phyloP scores from a whole-genome alignment of 306 rosid genomes.

The Vigna nakashimae region DNA sequence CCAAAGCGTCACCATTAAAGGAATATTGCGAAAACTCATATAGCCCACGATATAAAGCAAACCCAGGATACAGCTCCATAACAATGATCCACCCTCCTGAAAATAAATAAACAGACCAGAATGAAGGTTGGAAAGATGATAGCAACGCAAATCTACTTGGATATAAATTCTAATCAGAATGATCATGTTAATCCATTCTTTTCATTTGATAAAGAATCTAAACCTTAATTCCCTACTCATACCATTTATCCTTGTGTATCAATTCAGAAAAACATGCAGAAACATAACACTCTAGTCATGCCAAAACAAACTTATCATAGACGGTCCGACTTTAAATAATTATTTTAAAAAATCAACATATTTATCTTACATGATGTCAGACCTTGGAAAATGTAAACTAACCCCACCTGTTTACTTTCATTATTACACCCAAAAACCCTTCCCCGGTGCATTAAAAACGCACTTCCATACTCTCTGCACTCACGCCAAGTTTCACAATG shows the following conservation, averaged over 20 bases:
- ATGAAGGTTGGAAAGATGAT: constrained; percentile 25
- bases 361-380: too few species aligned
- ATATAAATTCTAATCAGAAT: constrained; percentile 15
- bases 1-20: constrained; percentile 55
- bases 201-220: constrained; percentile 4
- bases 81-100: constrained; percentile 73
- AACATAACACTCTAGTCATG: constrained; percentile 25
- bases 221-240: constrained; percentile 15
- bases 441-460: too few species aligned
- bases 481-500: too few species aligned
- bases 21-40: constrained; percentile 73
- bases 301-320: too few species aligned
- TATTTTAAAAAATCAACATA: too few species aligned
- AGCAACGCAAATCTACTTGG: not conserved
- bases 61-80: constrained; percentile 84
- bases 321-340: too few species aligned
- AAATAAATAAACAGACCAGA: constrained; percentile 21
- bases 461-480: too few species aligned
- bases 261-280: not conserved
- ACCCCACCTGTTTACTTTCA: too few species aligned
- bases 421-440: too few species aligned
- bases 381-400: too few species aligned
- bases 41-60: constrained; percentile 79
- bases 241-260: not conserved
- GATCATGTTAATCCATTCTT: constrained; percentile 24